Percentiles rank a stretch among this genome's conserved stretches.
Conservation (phyloP, 805 yeast species). For the Ogataea philodendri region DNA sequence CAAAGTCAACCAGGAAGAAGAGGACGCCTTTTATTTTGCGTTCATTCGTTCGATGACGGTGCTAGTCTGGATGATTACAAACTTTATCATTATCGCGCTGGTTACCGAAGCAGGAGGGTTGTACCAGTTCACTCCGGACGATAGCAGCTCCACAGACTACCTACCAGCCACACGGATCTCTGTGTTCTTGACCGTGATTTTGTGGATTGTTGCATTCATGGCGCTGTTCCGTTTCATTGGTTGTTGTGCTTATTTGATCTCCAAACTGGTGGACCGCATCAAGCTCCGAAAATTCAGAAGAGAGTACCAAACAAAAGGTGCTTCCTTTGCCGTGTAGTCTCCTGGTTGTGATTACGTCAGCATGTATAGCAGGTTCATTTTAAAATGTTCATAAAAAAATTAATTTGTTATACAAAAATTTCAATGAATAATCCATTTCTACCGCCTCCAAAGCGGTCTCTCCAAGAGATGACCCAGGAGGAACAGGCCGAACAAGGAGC, state of each 20-base stretch:
- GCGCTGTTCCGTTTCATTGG: conserved; percentile 84
- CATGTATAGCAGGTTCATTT: no score
- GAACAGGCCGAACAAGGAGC: conserved; percentile 95
- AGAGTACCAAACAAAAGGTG: conserved; percentile 20
- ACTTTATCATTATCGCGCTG: conserved; percentile 75
- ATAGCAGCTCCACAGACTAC: conserved; percentile 31
- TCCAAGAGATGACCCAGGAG: conserved; percentile 77
- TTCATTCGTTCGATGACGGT: conserved; percentile 87
- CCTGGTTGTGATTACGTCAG: conserved; percentile 4
- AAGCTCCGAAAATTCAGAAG: conserved; percentile 18
- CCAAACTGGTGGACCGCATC: conserved; percentile 25
- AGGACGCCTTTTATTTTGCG: conserved; percentile 81
- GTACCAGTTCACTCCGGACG: conserved; percentile 41
- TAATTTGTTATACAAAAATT: conserved; percentile 2
- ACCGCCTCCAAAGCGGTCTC: conserved; percentile 47
- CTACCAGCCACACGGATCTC: conserved; percentile 46
- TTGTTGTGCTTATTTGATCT: conserved; percentile 55
- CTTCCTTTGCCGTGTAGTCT: conserved; percentile 18
- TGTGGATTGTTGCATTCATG: conserved; percentile 91
- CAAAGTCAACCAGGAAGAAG: conserved; percentile 39
- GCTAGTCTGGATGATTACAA: conserved; percentile 83
- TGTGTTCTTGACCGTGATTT: conserved; percentile 74
- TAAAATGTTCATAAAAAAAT: background rate
- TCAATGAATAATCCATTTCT: conserved; percentile 35
- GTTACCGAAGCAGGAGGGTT: conserved; percentile 86